Base-by-base conservation (phyloP, 2,329 filamentous ascomycete genomes). In the Fusarium setosum region DNA sequence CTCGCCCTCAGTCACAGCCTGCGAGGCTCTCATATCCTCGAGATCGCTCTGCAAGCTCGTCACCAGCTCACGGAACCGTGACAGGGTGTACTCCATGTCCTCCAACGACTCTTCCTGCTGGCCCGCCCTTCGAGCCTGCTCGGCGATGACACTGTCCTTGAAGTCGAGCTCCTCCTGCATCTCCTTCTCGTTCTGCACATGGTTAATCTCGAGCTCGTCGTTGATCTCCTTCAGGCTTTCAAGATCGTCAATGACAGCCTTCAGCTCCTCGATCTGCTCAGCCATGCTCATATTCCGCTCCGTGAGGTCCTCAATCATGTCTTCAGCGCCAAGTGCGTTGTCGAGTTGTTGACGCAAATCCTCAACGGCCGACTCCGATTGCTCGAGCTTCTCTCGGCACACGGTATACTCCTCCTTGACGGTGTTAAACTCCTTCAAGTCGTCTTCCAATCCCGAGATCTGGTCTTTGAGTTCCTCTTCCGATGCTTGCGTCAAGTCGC, bases 81-180 rank as follows among this genome's bases (percentile, higher is more conserved):
- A 91, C 55, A 98, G 84, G 0, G 94, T 96, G 74, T 96, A 96
- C 75, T 97, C 94, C 77, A 96, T 89, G 71, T 98, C 94, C 58
- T 94, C 92, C 56, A 96, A 87, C 9, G 86, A 82, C 69, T 93
- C 89, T 58, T 96, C 92, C 75, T 97, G 93, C 73, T 94, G 88
- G 4, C 84, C 83, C 6, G 90, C 86, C 64, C 90, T 88, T 57
- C 91, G 89, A 31, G 86, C 85, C 72, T 96, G 92, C 74, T 98
- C 95, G n/a, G 88, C 84, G 65, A 97, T 92, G 61, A 97, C 81
- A 54, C 86, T 87, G 66, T 97, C 94, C 76, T 92, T 93, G 79
- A 93, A 92, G 74, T 97, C 94, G 55, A 98, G 87, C 72, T 97
- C 94, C 71, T 96, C 92, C 75, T 97, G 94, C 78, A 99, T 87